Evolutionary conservation across 2,329 filamentous ascomycete genomes (phyloP).

Genomic region (Fusarium armeniacum): DNA sequence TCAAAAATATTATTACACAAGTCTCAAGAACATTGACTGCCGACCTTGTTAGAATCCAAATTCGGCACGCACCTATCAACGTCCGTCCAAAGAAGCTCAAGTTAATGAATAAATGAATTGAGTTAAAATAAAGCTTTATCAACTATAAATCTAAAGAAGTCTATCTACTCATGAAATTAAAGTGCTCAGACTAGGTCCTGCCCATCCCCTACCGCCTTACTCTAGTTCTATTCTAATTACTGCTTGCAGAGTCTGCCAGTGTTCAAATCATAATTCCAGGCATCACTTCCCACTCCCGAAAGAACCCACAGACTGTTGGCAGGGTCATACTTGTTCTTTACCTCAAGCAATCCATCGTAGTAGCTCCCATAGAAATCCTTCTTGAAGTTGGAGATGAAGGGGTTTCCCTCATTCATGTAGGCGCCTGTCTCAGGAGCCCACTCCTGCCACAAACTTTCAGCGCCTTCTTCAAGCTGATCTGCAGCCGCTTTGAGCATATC

Average conservation of each 20-base stretch:
- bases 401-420: constrained; percentile 2
- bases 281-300: background rate
- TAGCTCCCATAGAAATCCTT: constrained; percentile 3
- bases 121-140: too few species aligned
- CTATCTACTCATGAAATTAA: too few species aligned
- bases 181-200: too few species aligned
- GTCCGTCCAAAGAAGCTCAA: too few species aligned
- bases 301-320: background rate
- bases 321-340: background rate
- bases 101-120: too few species aligned
- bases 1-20: too few species aligned
- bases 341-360: background rate
- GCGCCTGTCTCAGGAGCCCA: background rate
- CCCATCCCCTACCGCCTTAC: too few species aligned
- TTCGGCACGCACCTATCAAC: too few species aligned
- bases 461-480: background rate
- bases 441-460: background rate
- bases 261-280: background rate
- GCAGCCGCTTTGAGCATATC: background rate
- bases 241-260: background rate
- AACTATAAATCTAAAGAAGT: too few species aligned
- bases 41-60: too few species aligned
- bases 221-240: background rate
- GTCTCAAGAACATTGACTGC: too few species aligned
- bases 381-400: constrained; percentile 1